phyloP scores from a whole-genome alignment of 106 monocot species.

The Platanthera guangdongensis region DNA sequence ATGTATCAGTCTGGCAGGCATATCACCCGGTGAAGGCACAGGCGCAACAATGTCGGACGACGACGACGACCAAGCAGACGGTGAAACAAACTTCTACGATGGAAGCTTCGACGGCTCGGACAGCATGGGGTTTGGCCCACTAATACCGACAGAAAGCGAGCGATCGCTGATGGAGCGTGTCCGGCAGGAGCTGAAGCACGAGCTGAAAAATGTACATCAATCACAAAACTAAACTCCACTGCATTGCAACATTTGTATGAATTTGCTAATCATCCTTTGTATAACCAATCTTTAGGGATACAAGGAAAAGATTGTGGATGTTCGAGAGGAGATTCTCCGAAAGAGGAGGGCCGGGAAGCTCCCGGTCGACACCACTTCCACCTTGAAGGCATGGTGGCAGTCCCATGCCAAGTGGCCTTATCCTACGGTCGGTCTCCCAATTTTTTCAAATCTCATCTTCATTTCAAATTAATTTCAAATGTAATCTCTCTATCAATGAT shows the following conservation, averaged over 20 bases:
- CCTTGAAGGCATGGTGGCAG: constrained; percentile 74
- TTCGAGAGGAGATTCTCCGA: constrained; percentile 63
- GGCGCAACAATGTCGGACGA: constrained; percentile 31
- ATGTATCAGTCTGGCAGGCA: not conserved
- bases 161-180: constrained; percentile 22
- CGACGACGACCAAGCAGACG: constrained; percentile 20
- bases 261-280: not conserved
- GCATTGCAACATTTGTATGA: not conserved
- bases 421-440: constrained; percentile 32
- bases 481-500: not conserved
- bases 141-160: constrained; percentile 19
- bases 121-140: constrained; percentile 19
- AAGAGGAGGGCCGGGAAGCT: constrained; percentile 69
- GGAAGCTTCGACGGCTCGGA: constrained; percentile 15
- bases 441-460: not conserved
- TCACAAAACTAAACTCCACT: not conserved
- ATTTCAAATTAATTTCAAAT: too few species aligned
- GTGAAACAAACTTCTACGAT: constrained; percentile 18
- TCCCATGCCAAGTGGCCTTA: constrained; percentile 77
- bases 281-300: constrained; percentile 33
- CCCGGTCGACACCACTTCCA: constrained; percentile 56
- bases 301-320: constrained; percentile 71
- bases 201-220: constrained; percentile 14
- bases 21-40: constrained; percentile 20
- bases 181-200: constrained; percentile 22